Percentiles rank a stretch among this genome's conserved stretches.
phyloP scores from a whole-genome alignment of 169 alveolate genomes.

The Condylostoma magnum region DNA sequence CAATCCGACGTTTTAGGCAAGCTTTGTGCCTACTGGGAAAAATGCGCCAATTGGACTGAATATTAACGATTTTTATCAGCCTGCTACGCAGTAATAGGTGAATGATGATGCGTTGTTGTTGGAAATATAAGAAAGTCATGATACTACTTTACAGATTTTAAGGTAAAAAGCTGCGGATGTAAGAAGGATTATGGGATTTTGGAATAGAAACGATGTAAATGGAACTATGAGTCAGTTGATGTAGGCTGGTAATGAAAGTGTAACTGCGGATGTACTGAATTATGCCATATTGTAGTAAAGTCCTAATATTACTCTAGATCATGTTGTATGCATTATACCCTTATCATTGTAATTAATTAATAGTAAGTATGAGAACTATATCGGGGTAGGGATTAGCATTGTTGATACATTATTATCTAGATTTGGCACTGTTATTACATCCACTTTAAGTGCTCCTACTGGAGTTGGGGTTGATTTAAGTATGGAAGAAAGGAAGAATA shows the following conservation, averaged over 20 bases:
- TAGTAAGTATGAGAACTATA: conserved; percentile 23
- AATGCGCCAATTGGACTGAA: conserved; percentile 22
- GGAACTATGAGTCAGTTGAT: conserved; percentile 2
- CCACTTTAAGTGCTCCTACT: conserved; percentile 10
- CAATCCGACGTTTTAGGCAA: background rate
- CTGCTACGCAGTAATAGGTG: background rate
- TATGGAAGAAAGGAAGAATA: conserved; percentile 17
- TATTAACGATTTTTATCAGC: conserved; percentile 1
- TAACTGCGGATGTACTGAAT: conserved; percentile 14
- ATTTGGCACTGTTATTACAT: background rate
- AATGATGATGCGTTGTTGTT: background rate
- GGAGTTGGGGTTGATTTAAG: conserved; percentile 11
- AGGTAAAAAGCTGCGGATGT: background rate
- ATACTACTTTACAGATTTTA: background rate
- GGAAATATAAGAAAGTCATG: background rate
- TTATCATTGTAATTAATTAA: background rate
- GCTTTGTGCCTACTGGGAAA: background rate
- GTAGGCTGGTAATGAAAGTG: conserved; percentile 9
- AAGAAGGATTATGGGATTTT: background rate
- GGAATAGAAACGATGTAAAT: background rate
- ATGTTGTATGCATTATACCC: background rate
- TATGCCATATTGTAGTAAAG: background rate
- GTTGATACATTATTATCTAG: background rate
- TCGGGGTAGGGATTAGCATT: background rate
- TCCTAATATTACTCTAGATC: background rate